Conservation (phyloP, 2,329 filamentous ascomycete genomes). For the Aspergillus novofumigatus region DNA sequence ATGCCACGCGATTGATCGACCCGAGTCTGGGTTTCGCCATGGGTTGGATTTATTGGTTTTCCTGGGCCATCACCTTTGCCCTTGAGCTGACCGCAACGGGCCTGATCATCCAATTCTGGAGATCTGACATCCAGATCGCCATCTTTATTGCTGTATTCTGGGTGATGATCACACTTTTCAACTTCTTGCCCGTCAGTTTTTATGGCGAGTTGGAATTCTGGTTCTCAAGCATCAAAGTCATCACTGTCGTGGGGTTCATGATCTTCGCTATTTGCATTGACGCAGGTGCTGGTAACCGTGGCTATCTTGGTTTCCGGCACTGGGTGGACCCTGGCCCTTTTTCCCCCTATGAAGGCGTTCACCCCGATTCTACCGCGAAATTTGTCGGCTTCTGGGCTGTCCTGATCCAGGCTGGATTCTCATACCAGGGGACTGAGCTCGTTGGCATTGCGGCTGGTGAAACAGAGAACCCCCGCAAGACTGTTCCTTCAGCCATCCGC, state of each 20-base stretch:
- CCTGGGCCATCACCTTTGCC: constrained; percentile 68
- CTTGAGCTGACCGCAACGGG: constrained; percentile 70
- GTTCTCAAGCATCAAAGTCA: constrained; percentile 71
- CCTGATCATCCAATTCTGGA: constrained; percentile 74
- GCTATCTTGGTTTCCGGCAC: constrained; percentile 68
- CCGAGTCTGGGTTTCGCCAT: constrained; percentile 70
- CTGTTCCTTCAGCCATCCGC: constrained; percentile 67
- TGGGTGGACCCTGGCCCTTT: constrained; percentile 68
- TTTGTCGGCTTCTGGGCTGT: constrained; percentile 60
- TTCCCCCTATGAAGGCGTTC: constrained; percentile 46
- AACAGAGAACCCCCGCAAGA: constrained; percentile 66
- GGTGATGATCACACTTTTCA: constrained; percentile 63
- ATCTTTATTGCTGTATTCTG: constrained; percentile 73
- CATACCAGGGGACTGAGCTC: constrained; percentile 62
- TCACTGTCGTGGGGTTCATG: constrained; percentile 70
- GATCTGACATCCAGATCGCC: constrained; percentile 57
- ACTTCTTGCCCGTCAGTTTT: constrained; percentile 66
- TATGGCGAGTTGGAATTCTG: constrained; percentile 79
- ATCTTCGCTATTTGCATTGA: constrained; percentile 74
- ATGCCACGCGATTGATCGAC: constrained; percentile 70
- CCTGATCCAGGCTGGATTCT: constrained; percentile 42
- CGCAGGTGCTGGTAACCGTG: constrained; percentile 63
- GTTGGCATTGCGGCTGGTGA: constrained; percentile 77
- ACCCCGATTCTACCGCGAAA: constrained; percentile 41
- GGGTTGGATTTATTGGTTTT: constrained; percentile 83